Evolutionary conservation across 1,284 basidiomycete genomes (phyloP), one percentile per base, ranked within the genome.

Genomic region (Earliella scabrosa): DNA sequence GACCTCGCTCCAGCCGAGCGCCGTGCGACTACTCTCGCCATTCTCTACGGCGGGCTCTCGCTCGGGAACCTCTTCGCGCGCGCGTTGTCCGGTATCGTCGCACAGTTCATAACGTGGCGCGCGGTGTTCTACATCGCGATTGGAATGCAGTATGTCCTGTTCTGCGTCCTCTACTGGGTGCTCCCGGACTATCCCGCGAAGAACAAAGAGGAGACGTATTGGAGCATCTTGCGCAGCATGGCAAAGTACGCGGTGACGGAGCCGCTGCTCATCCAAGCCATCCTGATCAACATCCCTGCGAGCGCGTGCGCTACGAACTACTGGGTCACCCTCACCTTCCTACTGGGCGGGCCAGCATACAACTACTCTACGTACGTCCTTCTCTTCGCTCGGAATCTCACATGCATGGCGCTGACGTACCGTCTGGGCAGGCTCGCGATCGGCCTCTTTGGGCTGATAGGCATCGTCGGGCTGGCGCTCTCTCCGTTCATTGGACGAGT

Each of bases 381-480:
- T 6, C 18, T 16, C 14, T 10, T 13, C 14, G 4, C 11, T 26
- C 4, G 13, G 20, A 26, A 10, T 14, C 2, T 27, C 11, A 2
- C 3, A 3, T 8, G n/a, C 26, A 47, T 4, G 4, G 18, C 10
- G 2, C 10, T 57, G 21, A 50, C 40, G 36, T 24, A 0, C 29
- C 8, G n/a, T 11, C 27, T 13, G 13, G 4, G 13, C 21, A 79
- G 76, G 1, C 65, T 83, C 21, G 67, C 75, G 13, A 83, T 82
- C 50, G 82, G 83, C 13, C 71, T 86, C 3, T 83, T 85, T 63
- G 83, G 82, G 10, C 72, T 84, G 2, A 67, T 84, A 3, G 84
- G 84, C 10, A 71, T 81, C 31, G 61, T 79, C n/a, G 75, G 74
- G 27, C 78, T 83, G 13, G 60, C 73, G 20, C 67, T 75, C 20